Percentiles rank a stretch among this genome's conserved stretches.
Conservation (phyloP, 2,329 filamentous ascomycete genomes). For the Lecanoromycetidae sp. region DNA sequence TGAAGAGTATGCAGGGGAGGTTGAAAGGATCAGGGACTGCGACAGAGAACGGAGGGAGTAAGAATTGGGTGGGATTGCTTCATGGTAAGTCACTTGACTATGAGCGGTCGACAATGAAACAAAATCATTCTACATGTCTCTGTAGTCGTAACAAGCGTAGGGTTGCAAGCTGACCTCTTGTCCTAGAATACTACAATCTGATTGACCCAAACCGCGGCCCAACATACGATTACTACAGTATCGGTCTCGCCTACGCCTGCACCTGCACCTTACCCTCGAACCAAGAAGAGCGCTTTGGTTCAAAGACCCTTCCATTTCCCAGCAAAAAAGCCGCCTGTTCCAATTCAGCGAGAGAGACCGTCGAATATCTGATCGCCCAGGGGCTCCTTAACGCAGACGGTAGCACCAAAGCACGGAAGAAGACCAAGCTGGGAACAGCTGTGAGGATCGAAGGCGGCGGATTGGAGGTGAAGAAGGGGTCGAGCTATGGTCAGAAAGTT, state of each 20-base stretch:
- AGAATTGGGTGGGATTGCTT: constrained; percentile 31
- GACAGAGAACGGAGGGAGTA: constrained; percentile 17
- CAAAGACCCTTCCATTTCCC: constrained; percentile 23
- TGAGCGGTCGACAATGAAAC: not conserved
- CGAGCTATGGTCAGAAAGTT: constrained; percentile 14
- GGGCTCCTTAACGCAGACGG: constrained; percentile 23
- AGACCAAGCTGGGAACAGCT: constrained; percentile 14
- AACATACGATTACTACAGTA: constrained; percentile 27
- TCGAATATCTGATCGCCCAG: constrained; percentile 29
- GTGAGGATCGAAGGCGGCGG: constrained; percentile 4
- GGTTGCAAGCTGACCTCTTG: constrained; percentile 10
- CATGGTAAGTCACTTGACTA: constrained; percentile 21
- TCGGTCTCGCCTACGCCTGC: constrained; percentile 26
- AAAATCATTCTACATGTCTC: too few relatives aligned
- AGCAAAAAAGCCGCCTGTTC: constrained; percentile 33
- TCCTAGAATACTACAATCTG: constrained; percentile 24
- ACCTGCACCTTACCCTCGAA: constrained; percentile 22
- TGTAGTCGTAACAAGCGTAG: constrained; percentile 7
- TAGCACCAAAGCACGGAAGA: constrained; percentile 18
- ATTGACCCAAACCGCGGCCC: constrained; percentile 22
- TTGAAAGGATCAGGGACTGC: constrained; percentile 2
- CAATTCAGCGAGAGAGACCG: constrained; percentile 30
- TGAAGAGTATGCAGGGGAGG: constrained; percentile 20
- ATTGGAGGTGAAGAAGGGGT: constrained; percentile 9
- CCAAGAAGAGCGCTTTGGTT: constrained; percentile 26